These are phyloP conservation scores for Gossypioides kirkii DNA, from an alignment of 345 rosid species.

Conservation along the genomic window DNA sequence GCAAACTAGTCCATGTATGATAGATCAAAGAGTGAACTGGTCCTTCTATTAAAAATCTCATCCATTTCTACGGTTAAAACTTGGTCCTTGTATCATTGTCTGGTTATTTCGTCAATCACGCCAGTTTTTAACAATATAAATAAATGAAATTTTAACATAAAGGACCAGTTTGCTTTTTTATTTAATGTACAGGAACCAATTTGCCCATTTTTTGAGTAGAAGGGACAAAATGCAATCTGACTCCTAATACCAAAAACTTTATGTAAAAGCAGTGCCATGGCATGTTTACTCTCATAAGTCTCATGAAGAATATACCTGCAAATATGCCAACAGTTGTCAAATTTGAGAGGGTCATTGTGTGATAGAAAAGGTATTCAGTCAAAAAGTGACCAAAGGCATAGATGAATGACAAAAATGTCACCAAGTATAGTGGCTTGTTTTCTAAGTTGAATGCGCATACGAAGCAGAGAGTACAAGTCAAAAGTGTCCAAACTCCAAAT, in stretches of 20 bases:
- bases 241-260: neutral
- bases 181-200: no score
- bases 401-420: slow-evolving; percentile 77
- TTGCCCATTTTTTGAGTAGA: no score
- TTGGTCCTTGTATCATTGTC: no score
- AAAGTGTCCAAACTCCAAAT: slow-evolving; percentile 92
- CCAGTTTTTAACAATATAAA: no score
- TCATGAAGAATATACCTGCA: slow-evolving; percentile 47
- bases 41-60: no score
- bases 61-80: no score
- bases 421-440: slow-evolving; percentile 68
- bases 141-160: no score
- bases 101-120: no score
- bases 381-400: slow-evolving; percentile 86
- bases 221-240: no score
- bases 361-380: slow-evolving; percentile 70
- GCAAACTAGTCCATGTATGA: no score
- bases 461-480: slow-evolving; percentile 90
- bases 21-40: no score
- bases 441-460: slow-evolving; percentile 88
- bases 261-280: neutral
- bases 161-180: no score
- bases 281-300: neutral
- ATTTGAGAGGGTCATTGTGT: slow-evolving; percentile 71
- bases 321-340: slow-evolving; percentile 72